These are phyloP conservation scores for Medicago arabica DNA, from an alignment of 306 rosid genomes.

Conservation along the genomic window DNA sequence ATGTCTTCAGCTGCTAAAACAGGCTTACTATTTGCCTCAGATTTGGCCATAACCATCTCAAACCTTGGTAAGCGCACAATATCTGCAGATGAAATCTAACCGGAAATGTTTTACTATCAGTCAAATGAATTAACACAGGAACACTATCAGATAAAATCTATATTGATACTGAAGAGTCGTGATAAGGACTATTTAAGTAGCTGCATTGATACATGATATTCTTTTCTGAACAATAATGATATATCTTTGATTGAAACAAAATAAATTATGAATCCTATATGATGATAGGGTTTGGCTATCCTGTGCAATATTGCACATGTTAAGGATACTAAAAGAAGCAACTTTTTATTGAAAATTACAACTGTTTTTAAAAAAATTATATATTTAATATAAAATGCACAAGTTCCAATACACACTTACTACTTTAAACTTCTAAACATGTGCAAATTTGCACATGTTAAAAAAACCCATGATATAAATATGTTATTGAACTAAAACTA, in stretches of 20 bases:
- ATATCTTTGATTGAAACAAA: slow-evolving; percentile 10
- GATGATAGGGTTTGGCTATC: too few species aligned
- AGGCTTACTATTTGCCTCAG: slow-evolving; percentile 88
- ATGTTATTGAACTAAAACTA: slow-evolving; percentile 19
- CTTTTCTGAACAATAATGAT: slow-evolving; percentile 33
- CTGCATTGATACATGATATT: slow-evolving; percentile 33
- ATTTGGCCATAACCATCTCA: slow-evolving; percentile 95
- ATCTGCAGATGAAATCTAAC: slow-evolving; percentile 93
- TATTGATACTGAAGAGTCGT: slow-evolving; percentile 24
- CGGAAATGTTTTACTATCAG: slow-evolving; percentile 51
- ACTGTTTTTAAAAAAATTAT: too few species aligned
- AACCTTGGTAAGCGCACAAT: slow-evolving; percentile 92
- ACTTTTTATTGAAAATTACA: too few species aligned
- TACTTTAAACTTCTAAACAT: too few species aligned
- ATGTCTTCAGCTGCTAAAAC: slow-evolving; percentile 91
- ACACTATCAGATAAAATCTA: slow-evolving; percentile 33
- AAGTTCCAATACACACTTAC: too few species aligned
- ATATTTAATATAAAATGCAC: too few species aligned
- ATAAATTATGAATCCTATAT: slow-evolving; percentile 21
- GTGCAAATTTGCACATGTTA: too few species aligned
- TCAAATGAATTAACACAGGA: slow-evolving; percentile 27
- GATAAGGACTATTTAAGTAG: slow-evolving; percentile 38
- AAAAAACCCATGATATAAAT: too few species aligned
- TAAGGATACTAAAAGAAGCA: too few species aligned
- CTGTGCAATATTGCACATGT: too few species aligned